These are phyloP conservation scores for Macadamia integrifolia DNA, from an alignment of 164 flowering plant genomes.

Conservation along the genomic window DNA sequence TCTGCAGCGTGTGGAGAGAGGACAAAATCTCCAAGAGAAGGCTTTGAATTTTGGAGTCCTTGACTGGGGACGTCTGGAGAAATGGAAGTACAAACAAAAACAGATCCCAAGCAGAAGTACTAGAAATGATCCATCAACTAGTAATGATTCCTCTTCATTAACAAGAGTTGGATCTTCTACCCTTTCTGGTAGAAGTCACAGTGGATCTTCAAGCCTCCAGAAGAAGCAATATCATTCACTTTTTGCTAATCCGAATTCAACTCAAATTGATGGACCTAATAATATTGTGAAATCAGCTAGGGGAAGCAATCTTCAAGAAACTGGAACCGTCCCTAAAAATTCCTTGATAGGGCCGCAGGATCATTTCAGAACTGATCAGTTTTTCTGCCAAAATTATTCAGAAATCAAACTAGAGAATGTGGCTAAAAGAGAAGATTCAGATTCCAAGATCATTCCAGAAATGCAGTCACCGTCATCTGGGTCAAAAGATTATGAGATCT, in stretches of 20 bases:
- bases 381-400: slow-evolving; percentile 14
- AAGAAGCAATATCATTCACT: slow-evolving; percentile 16
- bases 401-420: slow-evolving; percentile 7
- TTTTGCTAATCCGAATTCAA: slow-evolving; percentile 12
- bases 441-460: slow-evolving; percentile 20
- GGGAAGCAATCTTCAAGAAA: slow-evolving; percentile 18
- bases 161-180: slow-evolving; percentile 18
- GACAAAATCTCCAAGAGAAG: slow-evolving; percentile 44
- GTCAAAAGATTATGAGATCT: slow-evolving; percentile 11
- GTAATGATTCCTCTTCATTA: slow-evolving; percentile 15
- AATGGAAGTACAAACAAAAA: slow-evolving; percentile 52
- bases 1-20: slow-evolving; percentile 50
- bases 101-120: slow-evolving; percentile 9
- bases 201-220: slow-evolving; percentile 12
- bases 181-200: slow-evolving; percentile 10
- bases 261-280: slow-evolving; percentile 17
- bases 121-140: slow-evolving; percentile 11
- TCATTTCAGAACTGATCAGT: slow-evolving; percentile 5
- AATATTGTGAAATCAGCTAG: slow-evolving; percentile 15
- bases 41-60: slow-evolving; percentile 83
- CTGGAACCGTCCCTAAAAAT: slow-evolving; percentile 12
- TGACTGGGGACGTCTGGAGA: slow-evolving; percentile 74
- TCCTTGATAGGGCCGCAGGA: slow-evolving; percentile 14
- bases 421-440: slow-evolving; percentile 11
- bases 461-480: slow-evolving; percentile 4